Conservation (phyloP, 768 basidiomycete genomes). For the Suillus clintonianus region DNA sequence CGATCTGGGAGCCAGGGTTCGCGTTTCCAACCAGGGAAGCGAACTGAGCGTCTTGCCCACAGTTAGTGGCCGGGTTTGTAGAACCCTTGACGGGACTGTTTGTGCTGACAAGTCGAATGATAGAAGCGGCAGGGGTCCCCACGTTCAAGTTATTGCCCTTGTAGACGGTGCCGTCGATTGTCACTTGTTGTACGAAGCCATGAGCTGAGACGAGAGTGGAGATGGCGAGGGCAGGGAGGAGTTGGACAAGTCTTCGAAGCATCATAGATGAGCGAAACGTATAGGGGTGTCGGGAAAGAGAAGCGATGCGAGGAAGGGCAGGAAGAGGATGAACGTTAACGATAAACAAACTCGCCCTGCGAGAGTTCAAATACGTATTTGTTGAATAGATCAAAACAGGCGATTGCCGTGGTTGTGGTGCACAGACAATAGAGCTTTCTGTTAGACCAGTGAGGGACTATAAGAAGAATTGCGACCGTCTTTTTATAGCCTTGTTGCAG, state of each 20-base stretch:
- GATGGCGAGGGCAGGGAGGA: constrained; percentile 13
- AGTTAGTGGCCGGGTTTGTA: constrained; percentile 55
- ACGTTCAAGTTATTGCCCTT: constrained; percentile 34
- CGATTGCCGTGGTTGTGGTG: not conserved
- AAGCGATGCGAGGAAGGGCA: not conserved
- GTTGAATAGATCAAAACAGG: not conserved
- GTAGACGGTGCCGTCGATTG: constrained; percentile 30
- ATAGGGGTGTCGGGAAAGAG: not conserved
- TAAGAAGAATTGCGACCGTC: not conserved
- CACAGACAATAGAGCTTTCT: not conserved
- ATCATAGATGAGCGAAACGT: not conserved
- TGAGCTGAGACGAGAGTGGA: constrained; percentile 29
- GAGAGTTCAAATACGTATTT: not conserved
- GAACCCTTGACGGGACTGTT: constrained; percentile 58
- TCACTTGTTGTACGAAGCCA: constrained; percentile 30
- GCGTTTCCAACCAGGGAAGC: constrained; percentile 54
- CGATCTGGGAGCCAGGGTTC: constrained; percentile 57
- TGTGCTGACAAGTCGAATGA: constrained; percentile 47
- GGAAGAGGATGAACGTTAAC: not conserved
- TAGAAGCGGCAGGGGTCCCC: constrained; percentile 30
- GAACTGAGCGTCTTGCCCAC: constrained; percentile 54
- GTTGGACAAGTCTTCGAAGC: not conserved
- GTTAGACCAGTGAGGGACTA: not conserved
- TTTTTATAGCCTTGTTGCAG: not conserved
- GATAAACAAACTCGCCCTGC: not conserved